phyloP scores from a whole-genome alignment of 176 grass and related monocot species.

The Lolium perenne region DNA sequence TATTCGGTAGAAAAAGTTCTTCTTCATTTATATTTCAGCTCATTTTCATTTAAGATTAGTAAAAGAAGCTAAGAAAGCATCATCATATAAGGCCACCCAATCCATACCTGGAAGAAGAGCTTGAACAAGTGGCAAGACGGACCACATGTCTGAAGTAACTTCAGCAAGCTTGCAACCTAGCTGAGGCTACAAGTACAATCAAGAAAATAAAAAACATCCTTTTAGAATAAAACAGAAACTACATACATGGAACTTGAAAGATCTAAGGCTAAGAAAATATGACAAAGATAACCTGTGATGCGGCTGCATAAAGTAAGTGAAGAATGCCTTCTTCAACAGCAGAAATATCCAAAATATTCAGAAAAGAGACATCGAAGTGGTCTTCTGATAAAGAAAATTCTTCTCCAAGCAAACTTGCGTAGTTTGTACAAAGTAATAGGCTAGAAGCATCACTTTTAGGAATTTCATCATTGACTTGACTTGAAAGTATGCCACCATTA shows the following conservation, averaged over 20 bases:
- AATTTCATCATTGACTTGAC: constrained; percentile 56
- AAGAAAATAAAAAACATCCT: constrained; percentile 40
- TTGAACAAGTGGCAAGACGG: constrained; percentile 90
- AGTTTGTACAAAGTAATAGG: constrained; percentile 57
- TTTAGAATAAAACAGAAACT: constrained; percentile 21
- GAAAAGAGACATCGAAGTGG: constrained; percentile 57
- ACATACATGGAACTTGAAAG: constrained; percentile 20
- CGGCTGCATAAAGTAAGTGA: constrained; percentile 84
- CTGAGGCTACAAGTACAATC: constrained; percentile 68
- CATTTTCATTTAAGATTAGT: constrained; percentile 26
- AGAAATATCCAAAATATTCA: constrained; percentile 94
- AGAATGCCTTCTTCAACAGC: constrained; percentile 94
- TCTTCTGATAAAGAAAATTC: constrained; percentile 70
- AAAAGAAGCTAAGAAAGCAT: constrained; percentile 26
- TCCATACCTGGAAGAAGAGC: constrained; percentile 89
- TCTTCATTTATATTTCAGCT: constrained; percentile 6
- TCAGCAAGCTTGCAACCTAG: constrained; percentile 82
- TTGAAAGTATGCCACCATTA: constrained; percentile 36
- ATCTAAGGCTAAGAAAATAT: constrained; percentile 35
- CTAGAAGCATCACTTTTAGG: constrained; percentile 56
- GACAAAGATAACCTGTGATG: constrained; percentile 73
- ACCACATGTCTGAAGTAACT: constrained; percentile 74
- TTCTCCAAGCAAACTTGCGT: constrained; percentile 84
- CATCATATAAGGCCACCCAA: constrained; percentile 26
- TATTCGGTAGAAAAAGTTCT: constrained; percentile 17